Percentiles rank a stretch among this genome's conserved stretches.
Evolutionary conservation across 1,284 basidiomycete species (phyloP).

Genomic region (Sporisorium reilianum): DNA sequence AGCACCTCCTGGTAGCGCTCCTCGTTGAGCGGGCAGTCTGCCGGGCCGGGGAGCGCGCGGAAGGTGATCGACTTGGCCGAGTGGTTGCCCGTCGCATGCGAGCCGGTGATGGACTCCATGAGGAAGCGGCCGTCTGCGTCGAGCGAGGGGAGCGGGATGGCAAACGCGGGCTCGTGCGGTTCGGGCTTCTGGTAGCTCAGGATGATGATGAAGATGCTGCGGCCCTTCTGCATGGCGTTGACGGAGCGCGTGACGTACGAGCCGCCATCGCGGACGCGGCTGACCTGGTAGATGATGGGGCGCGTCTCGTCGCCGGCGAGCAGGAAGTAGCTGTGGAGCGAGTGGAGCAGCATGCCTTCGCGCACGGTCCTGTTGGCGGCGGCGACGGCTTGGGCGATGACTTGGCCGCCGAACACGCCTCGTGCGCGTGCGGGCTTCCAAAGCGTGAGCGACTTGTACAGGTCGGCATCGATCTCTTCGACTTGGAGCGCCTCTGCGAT

Average conservation of each 20-base stretch:
- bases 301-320: slow-evolving; percentile 54
- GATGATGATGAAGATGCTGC: slow-evolving; percentile 60
- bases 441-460: slow-evolving; percentile 58
- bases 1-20: slow-evolving; percentile 53
- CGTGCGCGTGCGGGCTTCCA: slow-evolving; percentile 62
- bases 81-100: slow-evolving; percentile 39
- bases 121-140: slow-evolving; percentile 19
- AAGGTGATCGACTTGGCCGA: slow-evolving; percentile 37
- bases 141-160: slow-evolving; percentile 56
- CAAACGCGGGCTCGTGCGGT: slow-evolving; percentile 58
- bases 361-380: slow-evolving; percentile 60
- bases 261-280: slow-evolving; percentile 63
- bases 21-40: slow-evolving; percentile 53
- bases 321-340: slow-evolving; percentile 64
- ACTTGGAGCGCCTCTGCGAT: slow-evolving; percentile 60
- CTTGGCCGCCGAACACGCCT: slow-evolving; percentile 67
- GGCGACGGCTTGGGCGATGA: slow-evolving; percentile 62
- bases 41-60: slow-evolving; percentile 46
- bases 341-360: slow-evolving; percentile 54
- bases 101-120: slow-evolving; percentile 41
- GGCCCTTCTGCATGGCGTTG: slow-evolving; percentile 57
- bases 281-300: slow-evolving; percentile 63
- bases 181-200: slow-evolving; percentile 66
- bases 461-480: slow-evolving; percentile 57
- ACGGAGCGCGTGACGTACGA: slow-evolving; percentile 65